phyloP scores from a whole-genome alignment of 2,329 filamentous ascomycete species.

The Lasiodiplodia sp. region DNA sequence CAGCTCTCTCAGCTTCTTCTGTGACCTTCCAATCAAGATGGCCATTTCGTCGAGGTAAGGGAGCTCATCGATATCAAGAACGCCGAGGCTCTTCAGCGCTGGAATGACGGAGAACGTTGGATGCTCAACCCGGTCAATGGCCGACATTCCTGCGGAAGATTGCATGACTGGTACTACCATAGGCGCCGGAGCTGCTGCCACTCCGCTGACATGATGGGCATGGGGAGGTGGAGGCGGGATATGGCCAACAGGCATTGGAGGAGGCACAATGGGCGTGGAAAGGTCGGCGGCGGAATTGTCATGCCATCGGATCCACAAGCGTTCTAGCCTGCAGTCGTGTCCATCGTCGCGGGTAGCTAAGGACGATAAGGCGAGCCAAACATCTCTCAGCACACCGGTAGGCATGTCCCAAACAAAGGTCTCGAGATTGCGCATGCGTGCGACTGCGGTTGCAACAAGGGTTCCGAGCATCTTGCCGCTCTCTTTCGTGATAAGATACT shows the following conservation, averaged over 20 bases:
- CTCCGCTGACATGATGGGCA: conserved; percentile 45
- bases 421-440: conserved; percentile 82
- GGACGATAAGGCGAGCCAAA: conserved; percentile 80
- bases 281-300: conserved; percentile 67
- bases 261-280: conserved; percentile 44
- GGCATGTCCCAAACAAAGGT: conserved; percentile 91
- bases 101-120: conserved; percentile 82
- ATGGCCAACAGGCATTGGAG: conserved; percentile 40
- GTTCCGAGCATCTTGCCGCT: conserved; percentile 90
- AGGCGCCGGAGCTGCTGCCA: conserved; percentile 42
- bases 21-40: conserved; percentile 75
- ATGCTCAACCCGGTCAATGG: conserved; percentile 70
- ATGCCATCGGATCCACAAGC: conserved; percentile 84
- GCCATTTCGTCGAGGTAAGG: conserved; percentile 85
- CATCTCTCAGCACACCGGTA: conserved; percentile 79
- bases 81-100: conserved; percentile 75
- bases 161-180: conserved; percentile 43
- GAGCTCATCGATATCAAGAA: conserved; percentile 83
- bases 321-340: conserved; percentile 71
- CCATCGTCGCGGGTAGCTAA: conserved; percentile 68
- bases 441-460: conserved; percentile 78
- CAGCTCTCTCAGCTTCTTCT: conserved; percentile 71
- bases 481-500: conserved; percentile 83
- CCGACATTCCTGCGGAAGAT: conserved; percentile 36
- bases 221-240: conserved; percentile 25